Evolutionary conservation across 2,329 filamentous ascomycete species (phyloP).

Genomic region (Pseudogymnoascus sp.): DNA sequence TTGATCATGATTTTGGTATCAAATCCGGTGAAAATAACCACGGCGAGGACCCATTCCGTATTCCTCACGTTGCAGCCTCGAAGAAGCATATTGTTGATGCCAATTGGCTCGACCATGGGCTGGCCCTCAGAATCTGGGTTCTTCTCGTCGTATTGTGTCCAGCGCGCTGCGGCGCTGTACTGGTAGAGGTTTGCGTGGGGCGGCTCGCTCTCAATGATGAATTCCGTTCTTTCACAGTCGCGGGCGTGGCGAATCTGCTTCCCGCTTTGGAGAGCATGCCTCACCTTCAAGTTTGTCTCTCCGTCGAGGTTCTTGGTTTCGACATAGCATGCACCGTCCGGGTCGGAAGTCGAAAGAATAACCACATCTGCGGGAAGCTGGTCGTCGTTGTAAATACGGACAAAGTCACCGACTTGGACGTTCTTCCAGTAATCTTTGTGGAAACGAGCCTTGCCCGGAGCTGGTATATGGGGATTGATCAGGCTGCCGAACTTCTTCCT

Average conservation of each 20-base stretch:
- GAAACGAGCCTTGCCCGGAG: slow-evolving; percentile 69
- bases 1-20: slow-evolving; percentile 99
- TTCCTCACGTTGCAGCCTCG: slow-evolving; percentile 91
- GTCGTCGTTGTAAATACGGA: slow-evolving; percentile 93
- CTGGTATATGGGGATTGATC: slow-evolving; percentile 61
- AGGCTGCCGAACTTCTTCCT: slow-evolving; percentile 32
- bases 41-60: slow-evolving; percentile 88
- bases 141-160: slow-evolving; percentile 65
- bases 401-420: slow-evolving; percentile 89
- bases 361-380: slow-evolving; percentile 91
- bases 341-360: slow-evolving; percentile 84
- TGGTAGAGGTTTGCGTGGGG: slow-evolving; percentile 93
- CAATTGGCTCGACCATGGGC: slow-evolving; percentile 88
- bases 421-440: slow-evolving; percentile 94
- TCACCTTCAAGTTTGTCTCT: slow-evolving; percentile 94
- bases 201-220: slow-evolving; percentile 82
- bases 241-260: slow-evolving; percentile 76
- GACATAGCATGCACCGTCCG: slow-evolving; percentile 91
- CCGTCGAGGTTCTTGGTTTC: slow-evolving; percentile 98
- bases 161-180: slow-evolving; percentile 83
- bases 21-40: slow-evolving; percentile 88
- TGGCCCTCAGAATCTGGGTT: slow-evolving; percentile 54
- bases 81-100: slow-evolving; percentile 89
- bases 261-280: slow-evolving; percentile 80
- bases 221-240: slow-evolving; percentile 85